Percentiles rank a stretch among this genome's conserved stretches.
Conservation (phyloP, 2,329 filamentous ascomycete genomes). For the Clarireedia paspali region DNA sequence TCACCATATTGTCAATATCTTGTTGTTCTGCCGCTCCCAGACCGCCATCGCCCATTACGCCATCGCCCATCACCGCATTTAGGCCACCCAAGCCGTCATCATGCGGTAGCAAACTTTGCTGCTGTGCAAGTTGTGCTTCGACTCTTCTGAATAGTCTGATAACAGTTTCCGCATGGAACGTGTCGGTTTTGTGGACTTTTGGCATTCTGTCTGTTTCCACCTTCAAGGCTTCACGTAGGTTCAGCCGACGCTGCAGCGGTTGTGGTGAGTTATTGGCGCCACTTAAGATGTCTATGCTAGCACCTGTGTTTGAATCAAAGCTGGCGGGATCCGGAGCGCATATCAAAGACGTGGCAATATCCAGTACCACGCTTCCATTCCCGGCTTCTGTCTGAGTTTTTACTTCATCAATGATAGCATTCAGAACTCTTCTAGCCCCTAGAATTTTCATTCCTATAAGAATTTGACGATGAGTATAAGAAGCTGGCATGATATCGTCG, state of each 20-base stretch:
- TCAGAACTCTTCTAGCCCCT: slow-evolving; percentile 53
- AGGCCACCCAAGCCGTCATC: slow-evolving; percentile 8
- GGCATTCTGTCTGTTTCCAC: slow-evolving; percentile 23
- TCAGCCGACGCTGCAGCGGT: slow-evolving; percentile 24
- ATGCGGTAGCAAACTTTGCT: slow-evolving; percentile 12
- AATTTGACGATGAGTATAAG: slow-evolving; percentile 67
- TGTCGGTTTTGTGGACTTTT: slow-evolving; percentile 22
- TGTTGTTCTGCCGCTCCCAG: slow-evolving; percentile 9
- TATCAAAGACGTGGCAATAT: slow-evolving; percentile 61
- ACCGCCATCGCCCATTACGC: slow-evolving; percentile 12
- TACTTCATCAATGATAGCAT: slow-evolving; percentile 59
- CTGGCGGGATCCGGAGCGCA: slow-evolving; percentile 53
- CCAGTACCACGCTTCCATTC: slow-evolving; percentile 55
- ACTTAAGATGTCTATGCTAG: slow-evolving; percentile 11
- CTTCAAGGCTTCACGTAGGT: slow-evolving; percentile 26
- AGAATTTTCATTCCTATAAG: slow-evolving; percentile 52
- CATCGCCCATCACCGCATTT: slow-evolving; percentile 11
- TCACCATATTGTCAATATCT: slow-evolving; percentile 5
- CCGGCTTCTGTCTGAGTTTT: slow-evolving; percentile 52
- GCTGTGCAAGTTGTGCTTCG: slow-evolving; percentile 21
- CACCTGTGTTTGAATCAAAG: slow-evolving; percentile 12
- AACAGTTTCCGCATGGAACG: slow-evolving; percentile 23
- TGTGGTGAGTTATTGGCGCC: neutral
- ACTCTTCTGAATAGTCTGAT: slow-evolving; percentile 28
- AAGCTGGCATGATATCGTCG: slow-evolving; percentile 48